phyloP scores from a whole-genome alignment of 768 basidiomycete genomes.

The Collybia sordida region DNA sequence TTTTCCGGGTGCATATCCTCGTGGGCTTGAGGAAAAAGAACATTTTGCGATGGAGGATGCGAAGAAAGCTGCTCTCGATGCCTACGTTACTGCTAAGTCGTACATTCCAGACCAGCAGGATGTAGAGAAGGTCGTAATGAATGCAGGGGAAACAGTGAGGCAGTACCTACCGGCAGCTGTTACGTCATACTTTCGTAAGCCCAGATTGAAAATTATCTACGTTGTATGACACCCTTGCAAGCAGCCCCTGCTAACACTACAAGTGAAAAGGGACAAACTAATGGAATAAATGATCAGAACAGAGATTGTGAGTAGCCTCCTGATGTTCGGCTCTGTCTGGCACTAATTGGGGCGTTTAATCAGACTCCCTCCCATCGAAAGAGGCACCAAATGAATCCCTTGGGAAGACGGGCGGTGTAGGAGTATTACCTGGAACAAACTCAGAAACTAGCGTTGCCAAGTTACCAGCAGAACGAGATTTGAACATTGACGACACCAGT shows the following conservation, averaged over 20 bases:
- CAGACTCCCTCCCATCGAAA: too few relatives aligned
- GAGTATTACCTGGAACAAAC: neutral
- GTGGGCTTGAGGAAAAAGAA: neutral
- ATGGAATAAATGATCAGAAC: too few relatives aligned
- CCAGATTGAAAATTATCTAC: too few relatives aligned
- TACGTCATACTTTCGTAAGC: conserved; percentile 14
- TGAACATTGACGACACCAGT: too few relatives aligned
- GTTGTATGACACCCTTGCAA: too few relatives aligned
- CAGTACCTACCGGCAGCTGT: conserved; percentile 17
- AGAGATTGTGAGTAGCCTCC: too few relatives aligned
- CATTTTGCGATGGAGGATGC: neutral
- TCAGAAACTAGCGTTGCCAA: neutral
- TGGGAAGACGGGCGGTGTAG: neutral
- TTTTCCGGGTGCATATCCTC: conserved; percentile 18
- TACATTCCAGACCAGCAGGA: conserved; percentile 20
- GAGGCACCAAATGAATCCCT: too few relatives aligned
- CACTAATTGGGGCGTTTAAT: too few relatives aligned
- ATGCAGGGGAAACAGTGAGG: conserved; percentile 17
- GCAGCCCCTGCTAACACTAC: too few relatives aligned
- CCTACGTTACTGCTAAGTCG: conserved; percentile 15
- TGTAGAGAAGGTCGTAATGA: conserved; percentile 17
- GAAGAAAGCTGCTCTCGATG: conserved; percentile 2
- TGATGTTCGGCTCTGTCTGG: too few relatives aligned
- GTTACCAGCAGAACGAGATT: neutral
- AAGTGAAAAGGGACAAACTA: too few relatives aligned